These are phyloP conservation scores for Clohesyomyces aquaticus DNA, from an alignment of 495 filamentous ascomycete species.

Conservation along the genomic window DNA sequence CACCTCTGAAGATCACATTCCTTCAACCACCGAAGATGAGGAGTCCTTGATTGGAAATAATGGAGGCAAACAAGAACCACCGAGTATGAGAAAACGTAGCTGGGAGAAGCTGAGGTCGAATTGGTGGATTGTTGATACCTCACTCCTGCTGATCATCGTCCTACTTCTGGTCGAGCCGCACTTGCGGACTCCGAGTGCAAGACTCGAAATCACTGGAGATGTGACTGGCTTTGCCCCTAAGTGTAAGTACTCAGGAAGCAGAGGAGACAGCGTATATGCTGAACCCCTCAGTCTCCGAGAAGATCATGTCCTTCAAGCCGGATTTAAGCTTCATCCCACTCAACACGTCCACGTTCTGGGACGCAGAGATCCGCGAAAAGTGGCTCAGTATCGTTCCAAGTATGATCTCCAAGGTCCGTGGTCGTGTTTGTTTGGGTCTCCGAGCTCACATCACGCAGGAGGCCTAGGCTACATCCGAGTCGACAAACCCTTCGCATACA, in stretches of 20 bases:
- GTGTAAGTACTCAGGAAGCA: not conserved
- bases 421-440: not conserved
- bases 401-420: not conserved
- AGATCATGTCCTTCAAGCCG: not conserved
- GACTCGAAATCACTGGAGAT: not conserved
- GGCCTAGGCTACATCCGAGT: conserved; percentile 5
- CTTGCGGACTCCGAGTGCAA: not conserved
- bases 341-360: conserved; percentile 12
- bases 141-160: not conserved
- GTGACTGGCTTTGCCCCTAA: conserved; percentile 4
- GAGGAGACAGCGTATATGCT: not conserved
- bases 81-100: not conserved
- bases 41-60: not conserved
- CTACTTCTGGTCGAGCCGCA: not conserved
- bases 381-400: conserved; percentile 19
- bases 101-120: not conserved
- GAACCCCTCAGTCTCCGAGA: not conserved
- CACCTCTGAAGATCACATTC: not conserved
- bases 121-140: conserved; percentile 5
- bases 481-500: not conserved
- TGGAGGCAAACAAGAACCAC: not conserved
- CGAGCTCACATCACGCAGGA: not conserved
- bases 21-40: not conserved
- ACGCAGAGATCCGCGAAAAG: not conserved
- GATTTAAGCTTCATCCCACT: conserved; percentile 3